Evolutionary conservation across 768 basidiomycete species (phyloP).

Genomic region (Boletus vinaceobasis): DNA sequence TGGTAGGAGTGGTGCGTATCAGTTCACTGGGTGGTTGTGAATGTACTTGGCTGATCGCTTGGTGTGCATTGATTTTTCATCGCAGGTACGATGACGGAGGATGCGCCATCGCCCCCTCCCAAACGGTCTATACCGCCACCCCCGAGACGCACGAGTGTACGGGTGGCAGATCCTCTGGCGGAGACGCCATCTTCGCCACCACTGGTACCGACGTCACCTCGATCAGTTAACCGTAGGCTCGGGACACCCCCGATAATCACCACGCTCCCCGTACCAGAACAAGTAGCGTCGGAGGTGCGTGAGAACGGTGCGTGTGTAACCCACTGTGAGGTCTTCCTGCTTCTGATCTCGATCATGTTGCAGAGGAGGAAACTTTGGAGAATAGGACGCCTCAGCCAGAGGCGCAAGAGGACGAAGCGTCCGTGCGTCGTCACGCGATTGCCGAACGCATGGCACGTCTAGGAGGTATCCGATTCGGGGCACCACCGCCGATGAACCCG

Average conservation of each 20-base stretch:
- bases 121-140: constrained; percentile 23
- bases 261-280: constrained; percentile 11
- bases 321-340: too few relatives aligned
- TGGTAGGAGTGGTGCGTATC: constrained; percentile 26
- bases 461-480: constrained; percentile 81
- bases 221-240: constrained; percentile 11
- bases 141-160: constrained; percentile 24
- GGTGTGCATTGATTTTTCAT: background rate
- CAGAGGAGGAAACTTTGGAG: too few relatives aligned
- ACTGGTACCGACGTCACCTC: constrained; percentile 16
- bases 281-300: background rate
- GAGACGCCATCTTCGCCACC: constrained; percentile 20
- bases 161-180: constrained; percentile 4
- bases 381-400: too few relatives aligned
- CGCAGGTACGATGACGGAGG: constrained; percentile 15
- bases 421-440: constrained; percentile 63
- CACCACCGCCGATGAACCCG: constrained; percentile 46
- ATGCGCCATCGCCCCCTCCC: constrained; percentile 5
- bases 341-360: too few relatives aligned
- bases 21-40: background rate
- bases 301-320: constrained; percentile 9
- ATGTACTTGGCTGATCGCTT: constrained; percentile 1
- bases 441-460: constrained; percentile 95
- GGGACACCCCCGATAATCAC: constrained; percentile 27
- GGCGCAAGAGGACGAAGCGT: too few relatives aligned